Percentiles rank a stretch among this genome's conserved stretches.
These are phyloP conservation scores for Lactarius vividus DNA, from an alignment of 768 basidiomycete genomes.

Conservation along the genomic window DNA sequence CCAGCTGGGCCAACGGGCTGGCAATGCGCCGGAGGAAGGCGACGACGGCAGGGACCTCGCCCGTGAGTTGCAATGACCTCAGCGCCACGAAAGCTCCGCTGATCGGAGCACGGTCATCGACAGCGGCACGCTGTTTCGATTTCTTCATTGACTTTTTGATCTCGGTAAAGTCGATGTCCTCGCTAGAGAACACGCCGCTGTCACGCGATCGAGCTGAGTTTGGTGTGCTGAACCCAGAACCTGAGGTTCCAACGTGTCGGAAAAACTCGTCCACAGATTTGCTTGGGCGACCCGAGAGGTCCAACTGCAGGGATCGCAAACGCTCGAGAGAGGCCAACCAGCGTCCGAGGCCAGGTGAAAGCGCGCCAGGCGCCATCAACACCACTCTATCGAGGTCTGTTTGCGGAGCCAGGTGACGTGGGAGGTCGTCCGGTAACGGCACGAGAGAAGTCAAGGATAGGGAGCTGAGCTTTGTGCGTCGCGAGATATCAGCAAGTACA, in stretches of 20 bases:
- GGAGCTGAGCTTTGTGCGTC: constrained; percentile 57
- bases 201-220: constrained; percentile 65
- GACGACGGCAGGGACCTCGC: constrained; percentile 65
- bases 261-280: constrained; percentile 82
- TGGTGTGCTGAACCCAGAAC: constrained; percentile 70
- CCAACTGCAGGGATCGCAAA: constrained; percentile 64
- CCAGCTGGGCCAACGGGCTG: constrained; percentile 62
- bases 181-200: constrained; percentile 74
- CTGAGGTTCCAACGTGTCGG: constrained; percentile 53
- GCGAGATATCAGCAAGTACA: constrained; percentile 64
- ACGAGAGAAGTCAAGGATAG: constrained; percentile 71
- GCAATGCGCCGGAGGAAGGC: constrained; percentile 70
- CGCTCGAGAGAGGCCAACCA: constrained; percentile 66
- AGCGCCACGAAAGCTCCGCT: constrained; percentile 57
- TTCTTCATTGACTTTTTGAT: constrained; percentile 67
- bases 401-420: constrained; percentile 61
- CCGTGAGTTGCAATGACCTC: constrained; percentile 62
- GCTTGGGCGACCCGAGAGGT: constrained; percentile 63
- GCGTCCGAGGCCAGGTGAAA: constrained; percentile 65
- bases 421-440: constrained; percentile 67
- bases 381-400: constrained; percentile 56
- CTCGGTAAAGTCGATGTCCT: constrained; percentile 74
- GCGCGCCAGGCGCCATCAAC: constrained; percentile 71
- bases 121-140: constrained; percentile 47
- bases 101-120: constrained; percentile 43